Conservation (phyloP, 352 stramenopile genomes). For the Pythium volutum region DNA sequence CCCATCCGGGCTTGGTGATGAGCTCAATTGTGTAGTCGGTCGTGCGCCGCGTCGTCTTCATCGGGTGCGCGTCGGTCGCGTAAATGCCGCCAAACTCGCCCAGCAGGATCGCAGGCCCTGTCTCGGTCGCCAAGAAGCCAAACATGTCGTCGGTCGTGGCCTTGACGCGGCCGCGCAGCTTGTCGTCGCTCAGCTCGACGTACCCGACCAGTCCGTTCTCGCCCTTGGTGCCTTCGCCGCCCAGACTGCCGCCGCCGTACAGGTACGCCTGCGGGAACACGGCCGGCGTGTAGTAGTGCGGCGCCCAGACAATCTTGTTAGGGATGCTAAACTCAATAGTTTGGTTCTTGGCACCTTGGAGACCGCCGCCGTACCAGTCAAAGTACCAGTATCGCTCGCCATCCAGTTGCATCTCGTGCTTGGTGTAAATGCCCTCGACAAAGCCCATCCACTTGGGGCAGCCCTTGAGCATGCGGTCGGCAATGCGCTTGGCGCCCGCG, state of each 20-base stretch:
- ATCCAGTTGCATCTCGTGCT: slow-evolving; percentile 46
- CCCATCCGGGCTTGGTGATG: slow-evolving; percentile 42
- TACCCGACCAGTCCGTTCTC: slow-evolving; percentile 34
- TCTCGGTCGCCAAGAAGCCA: slow-evolving; percentile 42
- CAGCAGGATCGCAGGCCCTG: slow-evolving; percentile 46
- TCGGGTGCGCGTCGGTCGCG: slow-evolving; percentile 41
- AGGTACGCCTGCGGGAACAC: slow-evolving; percentile 69
- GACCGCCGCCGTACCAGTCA: slow-evolving; percentile 62
- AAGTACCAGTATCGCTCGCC: slow-evolving; percentile 51
- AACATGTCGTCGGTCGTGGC: slow-evolving; percentile 70
- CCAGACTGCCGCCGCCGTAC: slow-evolving; percentile 46
- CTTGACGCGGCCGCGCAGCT: slow-evolving; percentile 37
- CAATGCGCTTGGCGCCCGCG: slow-evolving; percentile 44
- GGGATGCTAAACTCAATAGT: slow-evolving; percentile 45
- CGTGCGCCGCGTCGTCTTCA: slow-evolving; percentile 57
- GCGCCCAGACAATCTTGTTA: slow-evolving; percentile 75
- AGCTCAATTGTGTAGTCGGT: slow-evolving; percentile 63
- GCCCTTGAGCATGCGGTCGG: slow-evolving; percentile 59
- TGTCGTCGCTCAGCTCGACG: slow-evolving; percentile 53
- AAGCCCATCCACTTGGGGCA: slow-evolving; percentile 74
- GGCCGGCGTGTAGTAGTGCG: slow-evolving; percentile 71
- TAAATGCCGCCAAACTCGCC: slow-evolving; percentile 75
- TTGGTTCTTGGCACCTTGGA: slow-evolving; percentile 38
- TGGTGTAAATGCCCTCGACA: slow-evolving; percentile 55
- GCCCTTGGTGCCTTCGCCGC: slow-evolving; percentile 18